A percentile compares a stretch with the other conserved stretches of the same genome.
Evolutionary conservation across 2,329 filamentous ascomycete genomes (phyloP).

Genomic region (Xylariaceae sp.): DNA sequence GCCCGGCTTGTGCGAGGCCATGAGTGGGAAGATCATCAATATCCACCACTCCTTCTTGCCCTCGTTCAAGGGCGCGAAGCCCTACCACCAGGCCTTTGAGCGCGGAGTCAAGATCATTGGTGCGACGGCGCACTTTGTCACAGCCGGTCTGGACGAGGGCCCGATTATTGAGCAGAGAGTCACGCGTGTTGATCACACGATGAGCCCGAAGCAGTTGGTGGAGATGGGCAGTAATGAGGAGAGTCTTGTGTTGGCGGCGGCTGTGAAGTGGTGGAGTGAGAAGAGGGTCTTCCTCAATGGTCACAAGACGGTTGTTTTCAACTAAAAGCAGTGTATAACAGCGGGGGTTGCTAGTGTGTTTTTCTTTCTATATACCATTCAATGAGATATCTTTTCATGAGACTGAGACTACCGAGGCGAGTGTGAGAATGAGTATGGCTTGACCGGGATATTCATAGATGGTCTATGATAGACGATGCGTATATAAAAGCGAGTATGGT

Average conservation of each 20-base stretch:
- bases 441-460: neutral
- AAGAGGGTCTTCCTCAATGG: constrained; percentile 72
- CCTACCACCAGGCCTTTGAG: constrained; percentile 83
- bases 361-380: neutral
- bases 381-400: neutral
- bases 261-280: constrained; percentile 81
- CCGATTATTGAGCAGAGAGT: constrained; percentile 86
- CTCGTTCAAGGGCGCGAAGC: constrained; percentile 81
- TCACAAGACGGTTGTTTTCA: constrained; percentile 74
- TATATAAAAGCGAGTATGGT: too few species aligned
- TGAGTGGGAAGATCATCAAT: constrained; percentile 86
- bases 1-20: constrained; percentile 66
- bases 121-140: constrained; percentile 81
- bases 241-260: constrained; percentile 73
- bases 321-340: constrained; percentile 24
- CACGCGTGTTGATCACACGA: constrained; percentile 67
- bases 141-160: constrained; percentile 77
- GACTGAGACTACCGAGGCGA: neutral
- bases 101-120: constrained; percentile 85
- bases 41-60: constrained; percentile 87
- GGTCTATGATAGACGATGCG: too few species aligned
- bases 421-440: neutral
- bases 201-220: constrained; percentile 70
- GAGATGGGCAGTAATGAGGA: constrained; percentile 80
- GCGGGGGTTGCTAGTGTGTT: neutral